These are phyloP conservation scores for Centella asiatica DNA, from an alignment of 129 eudicot genomes.

Conservation along the genomic window DNA sequence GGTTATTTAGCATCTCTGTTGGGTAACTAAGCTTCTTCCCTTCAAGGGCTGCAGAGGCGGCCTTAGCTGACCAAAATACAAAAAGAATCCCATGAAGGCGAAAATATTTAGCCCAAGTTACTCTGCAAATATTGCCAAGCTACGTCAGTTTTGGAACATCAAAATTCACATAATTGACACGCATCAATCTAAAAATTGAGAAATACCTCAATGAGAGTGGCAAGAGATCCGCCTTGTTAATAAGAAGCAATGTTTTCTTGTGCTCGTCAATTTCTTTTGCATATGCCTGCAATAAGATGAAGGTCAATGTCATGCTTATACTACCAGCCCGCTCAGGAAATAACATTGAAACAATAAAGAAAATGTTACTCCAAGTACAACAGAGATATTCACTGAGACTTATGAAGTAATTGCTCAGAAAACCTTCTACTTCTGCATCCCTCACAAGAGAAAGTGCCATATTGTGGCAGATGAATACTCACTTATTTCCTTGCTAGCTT, in stretches of 20 bases:
- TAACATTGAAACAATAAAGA: background rate
- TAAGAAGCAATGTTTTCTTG: constrained; percentile 75
- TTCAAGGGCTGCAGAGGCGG: constrained; percentile 70
- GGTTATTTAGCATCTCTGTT: constrained; percentile 9
- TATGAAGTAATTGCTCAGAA: too few species aligned
- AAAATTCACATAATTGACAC: background rate
- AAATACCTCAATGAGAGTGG: constrained; percentile 60
- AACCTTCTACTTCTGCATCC: background rate
- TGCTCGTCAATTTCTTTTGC: constrained; percentile 78
- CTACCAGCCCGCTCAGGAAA: background rate
- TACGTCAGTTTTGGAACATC: background rate
- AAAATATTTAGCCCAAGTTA: constrained; percentile 80
- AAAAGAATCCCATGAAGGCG: constrained; percentile 61
- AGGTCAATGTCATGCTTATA: background rate
- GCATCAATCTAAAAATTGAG: background rate
- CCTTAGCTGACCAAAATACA: constrained; percentile 92
- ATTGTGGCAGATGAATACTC: background rate
- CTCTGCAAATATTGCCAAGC: constrained; percentile 34
- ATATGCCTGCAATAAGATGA: constrained; percentile 61
- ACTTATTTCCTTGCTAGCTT: too few species aligned
- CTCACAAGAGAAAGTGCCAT: background rate
- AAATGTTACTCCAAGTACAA: background rate
- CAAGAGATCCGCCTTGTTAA: constrained; percentile 93
- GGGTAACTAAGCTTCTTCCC: constrained; percentile 34
- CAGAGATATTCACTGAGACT: too few species aligned